phyloP scores from a whole-genome alignment of 495 filamentous ascomycete genomes.

The Penicillium cataractarum region DNA sequence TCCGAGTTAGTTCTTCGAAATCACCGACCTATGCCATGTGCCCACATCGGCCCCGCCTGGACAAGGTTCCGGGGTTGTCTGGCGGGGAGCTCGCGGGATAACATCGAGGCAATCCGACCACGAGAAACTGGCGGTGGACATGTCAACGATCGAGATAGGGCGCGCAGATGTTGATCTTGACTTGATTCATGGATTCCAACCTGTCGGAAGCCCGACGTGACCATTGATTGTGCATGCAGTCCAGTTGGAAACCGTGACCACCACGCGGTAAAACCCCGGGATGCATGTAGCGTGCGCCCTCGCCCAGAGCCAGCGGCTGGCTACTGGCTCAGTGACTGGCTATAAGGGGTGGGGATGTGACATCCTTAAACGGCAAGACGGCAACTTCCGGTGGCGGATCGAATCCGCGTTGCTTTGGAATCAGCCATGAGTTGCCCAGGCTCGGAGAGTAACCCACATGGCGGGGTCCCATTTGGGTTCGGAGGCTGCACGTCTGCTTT shows the following conservation, averaged over 20 bases:
- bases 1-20: not conserved
- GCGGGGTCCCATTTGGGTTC: not conserved
- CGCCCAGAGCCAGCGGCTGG: not conserved
- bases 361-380: constrained; percentile 5
- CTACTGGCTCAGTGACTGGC: not conserved
- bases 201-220: not conserved
- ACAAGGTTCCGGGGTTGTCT: not conserved
- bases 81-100: not conserved
- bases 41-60: constrained; percentile 3
- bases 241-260: not conserved
- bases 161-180: not conserved
- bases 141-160: not conserved
- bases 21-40: not conserved
- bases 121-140: constrained; percentile 1
- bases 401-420: constrained; percentile 5
- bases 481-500: not conserved
- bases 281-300: not conserved
- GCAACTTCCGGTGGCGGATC: constrained; percentile 10
- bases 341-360: not conserved
- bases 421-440: not conserved
- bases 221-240: not conserved
- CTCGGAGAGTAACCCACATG: not conserved
- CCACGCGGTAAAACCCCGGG: constrained; percentile 12
- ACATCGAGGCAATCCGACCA: not conserved
- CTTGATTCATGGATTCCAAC: not conserved